phyloP scores from a whole-genome alignment of 306 rosid genomes.

The Quercus variabilis region DNA sequence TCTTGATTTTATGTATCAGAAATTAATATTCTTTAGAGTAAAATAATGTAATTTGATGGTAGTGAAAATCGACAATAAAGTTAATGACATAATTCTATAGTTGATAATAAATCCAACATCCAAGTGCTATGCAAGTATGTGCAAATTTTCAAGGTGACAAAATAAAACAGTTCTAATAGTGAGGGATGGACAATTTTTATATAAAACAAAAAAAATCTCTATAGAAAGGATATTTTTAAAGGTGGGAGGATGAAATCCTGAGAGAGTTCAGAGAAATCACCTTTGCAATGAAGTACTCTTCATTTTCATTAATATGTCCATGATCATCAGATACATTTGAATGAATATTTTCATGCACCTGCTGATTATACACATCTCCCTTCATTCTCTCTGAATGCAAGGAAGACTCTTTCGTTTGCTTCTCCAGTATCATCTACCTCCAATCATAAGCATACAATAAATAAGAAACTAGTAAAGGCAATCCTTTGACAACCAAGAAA shows the following conservation, averaged over 20 bases:
- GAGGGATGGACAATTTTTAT: too few species aligned
- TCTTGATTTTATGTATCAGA: neutral
- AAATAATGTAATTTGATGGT: neutral
- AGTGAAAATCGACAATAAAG: neutral
- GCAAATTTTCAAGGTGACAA: neutral
- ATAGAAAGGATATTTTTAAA: neutral
- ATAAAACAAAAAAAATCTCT: neutral
- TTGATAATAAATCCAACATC: neutral
- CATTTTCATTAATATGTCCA: slow-evolving; percentile 37
- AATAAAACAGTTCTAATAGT: neutral
- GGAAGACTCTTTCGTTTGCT: slow-evolving; percentile 44
- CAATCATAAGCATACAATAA: slow-evolving; percentile 21
- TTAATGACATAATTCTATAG: neutral
- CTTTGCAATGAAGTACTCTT: slow-evolving; percentile 56
- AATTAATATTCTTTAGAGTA: neutral
- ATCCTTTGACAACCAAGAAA: neutral
- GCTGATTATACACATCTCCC: slow-evolving; percentile 37
- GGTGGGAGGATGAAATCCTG: neutral
- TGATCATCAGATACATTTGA: slow-evolving; percentile 34
- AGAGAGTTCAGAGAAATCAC: slow-evolving; percentile 35
- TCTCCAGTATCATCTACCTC: slow-evolving; percentile 62
- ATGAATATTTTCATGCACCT: slow-evolving; percentile 34
- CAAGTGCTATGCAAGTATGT: neutral
- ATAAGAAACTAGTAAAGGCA: slow-evolving; percentile 8
- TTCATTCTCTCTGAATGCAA: slow-evolving; percentile 24